Base-by-base conservation (phyloP, 495 filamentous ascomycete genomes). In the Penicillium herquei region DNA sequence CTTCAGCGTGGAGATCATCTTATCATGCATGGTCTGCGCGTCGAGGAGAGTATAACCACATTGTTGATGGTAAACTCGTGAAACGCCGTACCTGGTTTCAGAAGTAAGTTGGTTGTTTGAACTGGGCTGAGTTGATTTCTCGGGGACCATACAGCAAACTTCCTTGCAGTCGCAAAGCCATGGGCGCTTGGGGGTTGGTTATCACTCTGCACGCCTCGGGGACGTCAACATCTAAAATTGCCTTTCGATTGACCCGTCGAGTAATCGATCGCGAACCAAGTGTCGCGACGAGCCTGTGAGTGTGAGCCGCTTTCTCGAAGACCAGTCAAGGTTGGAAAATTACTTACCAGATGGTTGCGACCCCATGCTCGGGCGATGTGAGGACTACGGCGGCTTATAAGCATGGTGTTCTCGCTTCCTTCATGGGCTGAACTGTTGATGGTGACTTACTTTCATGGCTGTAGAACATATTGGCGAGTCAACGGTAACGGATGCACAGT, bases 151-250 rank as follows among this genome's bases (percentile, higher is more conserved):
- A 86, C 76, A 98, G 83, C 31, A 98, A 74, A 62, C 88, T 96
- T 9, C 92, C 91, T 69, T 98, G 94, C 33, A 98, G 82, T 13
- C 94, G 87, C 64, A 98, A 70, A 3, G 94, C 94, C 78, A 98
- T 88, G 9, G 94, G 94, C 6, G 88, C 92, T 21, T 85, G 87
- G 0, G 94, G 92, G 52, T 88, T 78, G 31, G 87, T 84, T 64
- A 98, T 96, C 6, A 89, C 92, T 44, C 85, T 79, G 68, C 92
- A 97, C 52, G 93, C 93, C 57, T 87, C 92, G 14, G 82, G 79
- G 8, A 98, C 84, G 62, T 98, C 80, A 46, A 98, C 94, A 10
- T 90, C 85, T 41, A 90, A 81, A 55, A 98, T 96, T 10, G 89
- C 87, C 67, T 92, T 96, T n/a, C 88, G 81, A 34, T 85, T 89